Base-by-base conservation (phyloP, 2,329 filamentous ascomycete genomes). In the Aspergillus ustus region DNA sequence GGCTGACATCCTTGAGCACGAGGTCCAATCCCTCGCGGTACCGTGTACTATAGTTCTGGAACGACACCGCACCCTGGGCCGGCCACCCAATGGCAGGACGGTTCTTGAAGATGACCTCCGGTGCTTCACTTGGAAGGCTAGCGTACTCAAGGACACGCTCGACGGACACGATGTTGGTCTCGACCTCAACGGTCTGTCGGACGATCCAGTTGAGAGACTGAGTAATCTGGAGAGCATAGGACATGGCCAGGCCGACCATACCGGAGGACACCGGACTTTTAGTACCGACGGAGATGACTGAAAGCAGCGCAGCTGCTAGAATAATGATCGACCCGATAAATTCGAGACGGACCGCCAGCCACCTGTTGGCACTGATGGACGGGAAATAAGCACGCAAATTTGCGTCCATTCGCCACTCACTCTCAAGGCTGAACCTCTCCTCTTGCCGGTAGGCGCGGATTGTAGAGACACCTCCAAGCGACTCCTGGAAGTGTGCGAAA, bases 101-200 rank as follows among this genome's bases (percentile, higher is more conserved):
- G 74, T 91, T 90, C 78, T 92, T 90, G 72, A 91, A 90, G 70
- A 98, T 91, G 67, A 98, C 92, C 76, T 99, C 95, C 7, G 93
- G 92, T 54, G 95, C 94, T 81, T 99, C 95, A 76, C 91, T 95
- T 28, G 94, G 93, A 65, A 99, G 85, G 54, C 87, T 85, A 61
- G 94, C 92, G 79, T 99, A 99, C 78, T 99, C 96, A 53, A 99
- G 88, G 52, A 99, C 93, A 73, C 95, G 91, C 84, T 99, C 95
- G 43, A 99, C 95, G 9, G 94, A 97, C 50, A 99, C 94, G 72
- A 99, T 99, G 78, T 99, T 99, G n/a, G 94, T 98, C 83, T 99
- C 96, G n/a, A 99, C 95, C 78, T 99, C 96, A 37, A 99, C 95
- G 0, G 93, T 97, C 80, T 99, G 95, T 62, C 96, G 89, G 55